Base-by-base conservation (phyloP, 2,329 filamentous ascomycete species). In the Blastomyces percursus region DNA sequence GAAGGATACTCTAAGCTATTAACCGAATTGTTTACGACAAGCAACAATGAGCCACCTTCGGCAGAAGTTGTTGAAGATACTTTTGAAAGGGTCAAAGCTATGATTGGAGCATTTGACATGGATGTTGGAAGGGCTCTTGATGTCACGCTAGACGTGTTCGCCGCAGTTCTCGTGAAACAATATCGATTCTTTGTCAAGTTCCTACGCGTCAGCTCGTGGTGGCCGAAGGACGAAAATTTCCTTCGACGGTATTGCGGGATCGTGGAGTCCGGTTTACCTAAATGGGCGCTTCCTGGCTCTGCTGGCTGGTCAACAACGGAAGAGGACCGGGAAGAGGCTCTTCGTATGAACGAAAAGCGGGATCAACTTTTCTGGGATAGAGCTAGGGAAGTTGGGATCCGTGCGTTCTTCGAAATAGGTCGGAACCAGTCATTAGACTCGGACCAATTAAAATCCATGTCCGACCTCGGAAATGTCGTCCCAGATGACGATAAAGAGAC, bases 1-100 rank as follows among this genome's bases (percentile, higher is more conserved):
- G 94, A 99, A 76, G 94, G 95, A 50, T 99, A 96, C 72, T 92
- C 94, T 0, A 99, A 99, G 74, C 84, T 99, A 56, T 86, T 96
- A 64, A 96, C 93, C 0, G 94, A 99, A 74, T 86, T 97, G 40
- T 99, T 96, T 75, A 93, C 91, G 8, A 95, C 89, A 0, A 90
- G 89, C 69, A 87, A 86, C 68, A 85, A 84, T 65, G 85, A 88
- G 61, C 85, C 86, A 27, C 87, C 88, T n/a, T 86, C 86, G 1
- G 84, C 84, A 61, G 88, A 91, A 65, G 83, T 89, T 44, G 90
- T 93, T 1, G 86, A 89, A 68, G 87, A 91, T 69, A 91, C 91
- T 0, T 96, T 96, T 69, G 90, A 96, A 72, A 86, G 87, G 66
- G 88, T 99, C 66, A 96, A 96, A 75, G 93, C 90, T 19, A 83